phyloP scores from a whole-genome alignment of 257 asterid species.

The Solanum peruvianum region DNA sequence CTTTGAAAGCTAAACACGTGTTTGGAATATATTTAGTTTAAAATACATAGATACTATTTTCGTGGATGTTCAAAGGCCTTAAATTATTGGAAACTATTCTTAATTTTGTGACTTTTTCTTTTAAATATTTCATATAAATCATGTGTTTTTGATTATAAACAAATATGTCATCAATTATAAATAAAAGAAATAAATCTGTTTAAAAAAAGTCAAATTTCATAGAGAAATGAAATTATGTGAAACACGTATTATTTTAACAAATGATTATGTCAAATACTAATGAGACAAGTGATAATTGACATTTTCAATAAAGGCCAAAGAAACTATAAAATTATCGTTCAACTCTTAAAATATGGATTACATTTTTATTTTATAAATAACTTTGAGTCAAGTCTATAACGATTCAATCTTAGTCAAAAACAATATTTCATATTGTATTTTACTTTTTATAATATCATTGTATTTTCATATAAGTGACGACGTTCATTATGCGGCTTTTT shows the following conservation, averaged over 20 bases:
- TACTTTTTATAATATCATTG: too few species aligned
- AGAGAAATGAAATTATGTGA: neutral
- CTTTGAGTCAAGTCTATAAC: neutral
- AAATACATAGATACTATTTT: neutral
- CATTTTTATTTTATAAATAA: too few species aligned
- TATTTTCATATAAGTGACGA: too few species aligned
- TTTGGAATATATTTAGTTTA: neutral
- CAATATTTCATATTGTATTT: too few species aligned
- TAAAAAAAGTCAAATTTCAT: neutral
- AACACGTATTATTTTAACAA: too few species aligned
- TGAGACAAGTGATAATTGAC: neutral
- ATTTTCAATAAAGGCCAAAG: neutral
- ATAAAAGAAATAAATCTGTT: neutral
- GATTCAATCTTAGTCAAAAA: too few species aligned
- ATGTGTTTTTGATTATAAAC: neutral
- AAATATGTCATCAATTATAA: neutral
- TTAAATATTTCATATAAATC: neutral
- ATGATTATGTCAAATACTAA: neutral
- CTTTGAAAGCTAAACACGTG: neutral
- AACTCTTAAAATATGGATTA: neutral
- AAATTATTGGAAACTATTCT: neutral
- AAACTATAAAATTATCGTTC: neutral
- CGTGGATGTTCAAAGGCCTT: neutral
- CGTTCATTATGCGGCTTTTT: too few species aligned
- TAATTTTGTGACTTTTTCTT: neutral